A percentile compares a stretch with the other conserved stretches of the same genome.
Conservation (phyloP, 2,329 filamentous ascomycete species). For the Xylariaceae sp. region DNA sequence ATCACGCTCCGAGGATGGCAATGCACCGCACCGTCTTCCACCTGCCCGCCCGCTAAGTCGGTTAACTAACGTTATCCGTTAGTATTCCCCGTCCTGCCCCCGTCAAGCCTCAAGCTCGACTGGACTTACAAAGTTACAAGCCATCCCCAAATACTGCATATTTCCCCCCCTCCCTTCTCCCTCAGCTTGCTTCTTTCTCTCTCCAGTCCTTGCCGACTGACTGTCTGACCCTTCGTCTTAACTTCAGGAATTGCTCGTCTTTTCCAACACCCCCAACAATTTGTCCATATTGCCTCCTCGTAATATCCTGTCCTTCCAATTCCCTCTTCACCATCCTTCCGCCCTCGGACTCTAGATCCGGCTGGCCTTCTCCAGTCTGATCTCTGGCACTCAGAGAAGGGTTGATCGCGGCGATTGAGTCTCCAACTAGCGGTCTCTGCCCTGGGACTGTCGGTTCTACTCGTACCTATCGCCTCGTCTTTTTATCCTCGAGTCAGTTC, state of each 20-base stretch:
- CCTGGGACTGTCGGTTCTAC: constrained; percentile 20
- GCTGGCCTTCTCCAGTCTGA: background rate
- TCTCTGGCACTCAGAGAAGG: constrained; percentile 7
- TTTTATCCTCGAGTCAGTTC: constrained; percentile 28
- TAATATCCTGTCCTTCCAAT: constrained; percentile 2
- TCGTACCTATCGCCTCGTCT: background rate
- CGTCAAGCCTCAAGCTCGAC: constrained; percentile 13
- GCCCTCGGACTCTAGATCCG: background rate
- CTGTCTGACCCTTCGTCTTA: constrained; percentile 18
- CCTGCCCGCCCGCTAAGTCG: background rate
- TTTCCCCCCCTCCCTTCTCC: constrained; percentile 13
- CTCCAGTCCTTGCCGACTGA: constrained; percentile 22
- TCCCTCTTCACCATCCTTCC: constrained; percentile 1
- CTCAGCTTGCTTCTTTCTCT: constrained; percentile 16
- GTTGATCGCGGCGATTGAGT: constrained; percentile 17
- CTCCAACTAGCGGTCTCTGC: constrained; percentile 16
- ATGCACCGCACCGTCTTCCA: constrained; percentile 2
- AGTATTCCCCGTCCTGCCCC: constrained; percentile 12
- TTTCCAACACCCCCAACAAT: constrained; percentile 7
- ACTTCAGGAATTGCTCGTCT: constrained; percentile 18
- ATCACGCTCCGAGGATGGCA: background rate
- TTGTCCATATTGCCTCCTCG: constrained; percentile 3
- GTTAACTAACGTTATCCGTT: background rate
- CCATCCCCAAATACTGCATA: constrained; percentile 19
- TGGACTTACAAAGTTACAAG: background rate